Evolutionary conservation across 257 asterid species (phyloP), one percentile per base, ranked within the genome.

Genomic region (Marsdenia floribunda): DNA sequence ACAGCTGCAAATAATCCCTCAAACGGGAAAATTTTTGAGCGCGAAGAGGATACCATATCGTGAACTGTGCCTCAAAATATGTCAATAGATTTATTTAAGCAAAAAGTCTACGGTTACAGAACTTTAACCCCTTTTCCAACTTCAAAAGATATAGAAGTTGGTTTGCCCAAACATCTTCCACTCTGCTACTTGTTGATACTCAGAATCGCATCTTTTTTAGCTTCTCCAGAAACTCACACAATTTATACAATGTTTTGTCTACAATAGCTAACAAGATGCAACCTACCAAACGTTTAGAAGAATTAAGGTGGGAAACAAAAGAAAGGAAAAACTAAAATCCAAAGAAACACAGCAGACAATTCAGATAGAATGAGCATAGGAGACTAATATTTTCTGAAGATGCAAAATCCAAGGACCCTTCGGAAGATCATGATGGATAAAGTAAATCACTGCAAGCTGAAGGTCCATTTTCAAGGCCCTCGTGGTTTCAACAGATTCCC

Each of bases 401-500:
- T 9, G 71, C 70, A 76, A 73, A 40, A 44, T 35, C 69, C 6
- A 53, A 22, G 69, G 77, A 52, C 58, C 37, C 74, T 70, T 63
- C 59, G 53, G 68, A 64, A 50, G 75, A 68, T 24, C 37, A 66
- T 37, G 67, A 68, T 38, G 46, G 66, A 40, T 24, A 49, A 37
- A 75, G 63, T 38, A 40, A 54, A 69, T 16, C 75, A 54, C 14
- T 29, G 74, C 64, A 40, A 70, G 72, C 49, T 35, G 29, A 58
- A 73, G 74, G 68, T 59, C 72, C 72, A 44, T 68, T 69, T 78
- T 50, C 61, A 57, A 74, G 59, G 58, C 53, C 63, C 21, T 64
- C 42, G 86, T 73, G 77, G 82, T 82, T 86, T 80, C 88, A 80
- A 70, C 85, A 76, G 80, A 81, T 78, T 82, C n/a, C 70, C 75